Evolutionary conservation across 2,329 filamentous ascomycete species (phyloP).

Genomic region (Sporothrix humicola): DNA sequence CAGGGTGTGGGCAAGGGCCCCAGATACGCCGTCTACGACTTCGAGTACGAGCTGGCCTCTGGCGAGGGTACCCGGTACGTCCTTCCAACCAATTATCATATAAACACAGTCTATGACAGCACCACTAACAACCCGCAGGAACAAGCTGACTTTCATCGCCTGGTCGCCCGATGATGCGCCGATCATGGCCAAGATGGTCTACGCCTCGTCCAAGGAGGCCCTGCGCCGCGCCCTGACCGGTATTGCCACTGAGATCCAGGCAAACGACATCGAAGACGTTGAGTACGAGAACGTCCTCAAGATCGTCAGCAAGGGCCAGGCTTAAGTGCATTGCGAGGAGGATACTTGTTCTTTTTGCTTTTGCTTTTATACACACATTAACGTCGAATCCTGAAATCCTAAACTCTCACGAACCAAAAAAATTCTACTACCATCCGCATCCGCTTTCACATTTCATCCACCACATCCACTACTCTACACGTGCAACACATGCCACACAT

Average conservation of each 20-base stretch:
- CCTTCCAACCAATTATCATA: background rate
- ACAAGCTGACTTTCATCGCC: constrained; percentile 79
- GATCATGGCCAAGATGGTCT: constrained; percentile 87
- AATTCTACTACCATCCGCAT: constrained; percentile 4
- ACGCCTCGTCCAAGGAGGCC: constrained; percentile 86
- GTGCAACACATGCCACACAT: constrained; percentile 8
- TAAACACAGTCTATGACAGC: background rate
- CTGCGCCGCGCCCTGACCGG: constrained; percentile 80
- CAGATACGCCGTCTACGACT: constrained; percentile 85
- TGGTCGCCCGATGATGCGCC: constrained; percentile 83
- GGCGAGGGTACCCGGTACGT: constrained; percentile 74
- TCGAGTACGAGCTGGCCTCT: constrained; percentile 73
- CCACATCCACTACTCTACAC: background rate
- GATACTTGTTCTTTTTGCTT: too few species aligned
- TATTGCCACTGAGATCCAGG: constrained; percentile 77
- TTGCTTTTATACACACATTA: background rate
- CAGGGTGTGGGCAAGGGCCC: constrained; percentile 69
- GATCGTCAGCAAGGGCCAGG: constrained; percentile 67
- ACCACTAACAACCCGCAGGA: constrained; percentile 45
- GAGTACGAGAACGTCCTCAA: constrained; percentile 75
- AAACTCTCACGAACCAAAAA: constrained; percentile 15
- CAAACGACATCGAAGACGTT: constrained; percentile 83
- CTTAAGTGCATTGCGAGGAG: constrained; percentile 43
- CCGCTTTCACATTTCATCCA: constrained; percentile 10
- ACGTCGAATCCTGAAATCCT: background rate